Conservation (phyloP, 2,329 filamentous ascomycete genomes). For the Aspergillus tanneri region DNA sequence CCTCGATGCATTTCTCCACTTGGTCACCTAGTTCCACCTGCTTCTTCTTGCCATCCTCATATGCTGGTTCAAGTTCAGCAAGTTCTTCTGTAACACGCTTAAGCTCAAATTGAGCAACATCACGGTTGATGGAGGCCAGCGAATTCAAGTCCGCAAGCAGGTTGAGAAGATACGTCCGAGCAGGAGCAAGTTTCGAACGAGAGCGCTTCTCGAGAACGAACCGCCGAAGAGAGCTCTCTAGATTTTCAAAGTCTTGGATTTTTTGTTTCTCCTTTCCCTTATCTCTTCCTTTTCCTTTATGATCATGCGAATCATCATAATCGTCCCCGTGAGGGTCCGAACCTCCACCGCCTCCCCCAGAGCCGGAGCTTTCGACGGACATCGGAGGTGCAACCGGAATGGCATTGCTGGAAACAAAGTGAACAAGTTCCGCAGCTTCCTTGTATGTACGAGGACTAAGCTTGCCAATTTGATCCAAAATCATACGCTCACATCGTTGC, state of each 20-base stretch:
- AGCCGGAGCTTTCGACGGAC: constrained; percentile 49
- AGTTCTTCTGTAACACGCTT: constrained; percentile 79
- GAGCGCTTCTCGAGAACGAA: constrained; percentile 97
- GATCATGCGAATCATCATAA: constrained; percentile 56
- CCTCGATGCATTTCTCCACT: constrained; percentile 78
- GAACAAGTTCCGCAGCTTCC: constrained; percentile 86
- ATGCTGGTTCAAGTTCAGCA: constrained; percentile 76
- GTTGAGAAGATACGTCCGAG: constrained; percentile 92
- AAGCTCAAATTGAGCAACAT: constrained; percentile 81
- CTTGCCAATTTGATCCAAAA: constrained; percentile 80
- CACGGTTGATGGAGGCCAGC: constrained; percentile 80
- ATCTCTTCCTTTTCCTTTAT: constrained; percentile 65
- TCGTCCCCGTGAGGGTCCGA: constrained; percentile 50
- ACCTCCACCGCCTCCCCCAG: constrained; percentile 56
- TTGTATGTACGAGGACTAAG: constrained; percentile 94
- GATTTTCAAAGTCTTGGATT: constrained; percentile 80
- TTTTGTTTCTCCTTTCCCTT: constrained; percentile 91
- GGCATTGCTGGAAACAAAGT: constrained; percentile 97
- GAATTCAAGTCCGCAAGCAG: constrained; percentile 83
- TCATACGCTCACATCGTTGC: constrained; percentile 84
- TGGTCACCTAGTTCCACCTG: constrained; percentile 76
- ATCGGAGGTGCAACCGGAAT: constrained; percentile 70
- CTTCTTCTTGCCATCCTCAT: constrained; percentile 79
- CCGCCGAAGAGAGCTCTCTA: constrained; percentile 83
- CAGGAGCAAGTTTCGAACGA: constrained; percentile 90